phyloP scores from a whole-genome alignment of 2,329 filamentous ascomycete genomes.

The Fragosphaeria purpurea region DNA sequence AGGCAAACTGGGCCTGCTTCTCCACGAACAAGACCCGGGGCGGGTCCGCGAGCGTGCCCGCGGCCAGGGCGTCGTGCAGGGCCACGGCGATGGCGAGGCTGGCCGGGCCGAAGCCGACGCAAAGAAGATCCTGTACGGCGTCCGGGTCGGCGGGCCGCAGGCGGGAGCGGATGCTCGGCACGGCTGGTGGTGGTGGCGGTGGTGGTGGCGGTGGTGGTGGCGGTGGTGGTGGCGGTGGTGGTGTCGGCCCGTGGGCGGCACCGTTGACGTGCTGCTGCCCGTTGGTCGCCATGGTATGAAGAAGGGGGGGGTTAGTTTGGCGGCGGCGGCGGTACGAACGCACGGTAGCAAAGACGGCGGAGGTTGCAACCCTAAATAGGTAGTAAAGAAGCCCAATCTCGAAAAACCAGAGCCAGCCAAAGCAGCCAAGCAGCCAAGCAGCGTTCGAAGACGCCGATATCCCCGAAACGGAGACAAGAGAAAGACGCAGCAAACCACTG shows the following conservation, averaged over 20 bases:
- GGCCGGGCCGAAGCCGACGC: constrained; percentile 86
- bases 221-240: neutral
- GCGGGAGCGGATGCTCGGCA: neutral
- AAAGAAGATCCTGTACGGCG: constrained; percentile 73
- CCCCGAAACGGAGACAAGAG: neutral
- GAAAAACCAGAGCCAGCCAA: no score
- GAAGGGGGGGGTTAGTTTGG: no score
- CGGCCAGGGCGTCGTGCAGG: constrained; percentile 65
- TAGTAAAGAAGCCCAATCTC: neutral
- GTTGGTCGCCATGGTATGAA: neutral
- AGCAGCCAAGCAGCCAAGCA: neutral
- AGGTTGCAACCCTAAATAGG: no score
- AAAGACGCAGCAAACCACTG: neutral
- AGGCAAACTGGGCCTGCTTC: constrained; percentile 72
- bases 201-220: neutral
- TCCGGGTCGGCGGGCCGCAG: constrained; percentile 26
- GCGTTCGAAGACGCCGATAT: neutral
- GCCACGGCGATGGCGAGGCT: constrained; percentile 84
- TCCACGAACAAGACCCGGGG: constrained; percentile 75
- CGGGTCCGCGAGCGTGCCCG: constrained; percentile 41
- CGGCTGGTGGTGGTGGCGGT: neutral
- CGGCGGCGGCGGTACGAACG: no score
- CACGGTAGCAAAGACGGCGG: no score
- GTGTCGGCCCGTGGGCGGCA: constrained; percentile 6
- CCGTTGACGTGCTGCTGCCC: neutral